Evolutionary conservation across 805 yeast species (phyloP).

Genomic region (Wickerhamiella nectarea): DNA sequence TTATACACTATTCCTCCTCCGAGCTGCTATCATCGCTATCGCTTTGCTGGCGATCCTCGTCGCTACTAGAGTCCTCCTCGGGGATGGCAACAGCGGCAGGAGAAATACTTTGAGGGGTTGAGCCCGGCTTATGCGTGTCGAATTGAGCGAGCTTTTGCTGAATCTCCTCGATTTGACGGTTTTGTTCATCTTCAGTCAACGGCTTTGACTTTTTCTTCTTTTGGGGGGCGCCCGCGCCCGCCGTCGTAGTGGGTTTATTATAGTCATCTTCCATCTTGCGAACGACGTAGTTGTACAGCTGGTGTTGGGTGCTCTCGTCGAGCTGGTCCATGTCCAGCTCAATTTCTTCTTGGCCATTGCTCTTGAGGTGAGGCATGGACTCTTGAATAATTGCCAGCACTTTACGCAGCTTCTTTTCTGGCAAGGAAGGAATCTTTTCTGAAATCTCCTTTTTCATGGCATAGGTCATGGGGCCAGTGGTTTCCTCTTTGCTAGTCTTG

Average conservation of each 20-base stretch:
- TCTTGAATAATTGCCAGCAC: conserved; percentile 78
- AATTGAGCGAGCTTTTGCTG: conserved; percentile 65
- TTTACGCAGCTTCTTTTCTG: conserved; percentile 69
- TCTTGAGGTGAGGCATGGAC: conserved; percentile 47
- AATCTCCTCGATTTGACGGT: conserved; percentile 52
- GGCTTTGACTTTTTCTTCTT: conserved; percentile 40
- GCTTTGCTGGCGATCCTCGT: conserved; percentile 16
- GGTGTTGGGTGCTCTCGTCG: conserved; percentile 68
- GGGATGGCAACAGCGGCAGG: conserved; percentile 9
- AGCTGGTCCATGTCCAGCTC: conserved; percentile 92
- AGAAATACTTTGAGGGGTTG: conserved; percentile 7
- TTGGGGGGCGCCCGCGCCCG: conserved; percentile 12
- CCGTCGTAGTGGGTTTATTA: background rate
- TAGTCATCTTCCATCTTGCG: conserved; percentile 14
- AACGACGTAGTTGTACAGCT: conserved; percentile 72
- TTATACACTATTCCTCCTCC: conserved; percentile 24
- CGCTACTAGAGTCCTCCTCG: conserved; percentile 19
- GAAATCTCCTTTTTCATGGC: conserved; percentile 93
- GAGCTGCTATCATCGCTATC: conserved; percentile 25
- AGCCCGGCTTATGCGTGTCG: conserved; percentile 28
- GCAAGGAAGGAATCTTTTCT: conserved; percentile 59
- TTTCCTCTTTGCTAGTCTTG: conserved; percentile 17
- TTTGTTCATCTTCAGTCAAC: conserved; percentile 51
- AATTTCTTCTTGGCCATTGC: conserved; percentile 69
- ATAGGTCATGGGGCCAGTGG: conserved; percentile 46